Percentiles rank a stretch among this genome's conserved stretches.
Conservation (phyloP, 495 filamentous ascomycete genomes). For the Neurospora sp. region DNA sequence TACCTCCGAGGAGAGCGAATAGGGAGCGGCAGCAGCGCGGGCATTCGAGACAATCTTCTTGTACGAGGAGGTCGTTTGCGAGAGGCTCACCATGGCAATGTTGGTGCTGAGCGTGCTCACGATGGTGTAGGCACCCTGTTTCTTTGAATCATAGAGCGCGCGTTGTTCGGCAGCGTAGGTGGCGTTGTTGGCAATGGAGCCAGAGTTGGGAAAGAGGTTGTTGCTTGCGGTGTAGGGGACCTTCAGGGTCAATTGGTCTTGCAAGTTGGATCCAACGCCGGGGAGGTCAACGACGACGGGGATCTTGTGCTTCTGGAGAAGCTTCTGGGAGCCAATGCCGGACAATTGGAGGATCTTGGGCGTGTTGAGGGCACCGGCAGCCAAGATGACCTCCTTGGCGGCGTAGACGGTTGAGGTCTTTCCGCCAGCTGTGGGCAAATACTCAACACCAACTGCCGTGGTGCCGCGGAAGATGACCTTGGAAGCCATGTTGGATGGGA, state of each 20-base stretch:
- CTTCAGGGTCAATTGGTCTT: constrained; percentile 33
- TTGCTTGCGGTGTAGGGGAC: constrained; percentile 18
- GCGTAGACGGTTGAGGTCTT: constrained; percentile 20
- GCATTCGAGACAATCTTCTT: constrained; percentile 22
- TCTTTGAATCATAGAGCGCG: constrained; percentile 28
- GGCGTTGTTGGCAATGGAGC: constrained; percentile 24
- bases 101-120: constrained; percentile 25
- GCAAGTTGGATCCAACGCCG: constrained; percentile 62
- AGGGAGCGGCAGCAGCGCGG: constrained; percentile 19
- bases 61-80: constrained; percentile 20
- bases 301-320: constrained; percentile 57
- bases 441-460: constrained; percentile 20
- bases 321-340: constrained; percentile 59
- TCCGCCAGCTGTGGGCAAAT: constrained; percentile 13
- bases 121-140: constrained; percentile 24
- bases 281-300: constrained; percentile 60
- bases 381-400: constrained; percentile 44
- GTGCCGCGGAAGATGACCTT: constrained; percentile 35
- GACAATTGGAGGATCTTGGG: constrained; percentile 59
- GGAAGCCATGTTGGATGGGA: constrained; percentile 33
- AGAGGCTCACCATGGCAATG: constrained; percentile 24
- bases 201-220: constrained; percentile 22
- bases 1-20: constrained; percentile 23
- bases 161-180: constrained; percentile 35
- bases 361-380: constrained; percentile 47